These are phyloP conservation scores for Aspergillus flavus DNA, from an alignment of 2,329 filamentous ascomycete species.

Conservation along the genomic window DNA sequence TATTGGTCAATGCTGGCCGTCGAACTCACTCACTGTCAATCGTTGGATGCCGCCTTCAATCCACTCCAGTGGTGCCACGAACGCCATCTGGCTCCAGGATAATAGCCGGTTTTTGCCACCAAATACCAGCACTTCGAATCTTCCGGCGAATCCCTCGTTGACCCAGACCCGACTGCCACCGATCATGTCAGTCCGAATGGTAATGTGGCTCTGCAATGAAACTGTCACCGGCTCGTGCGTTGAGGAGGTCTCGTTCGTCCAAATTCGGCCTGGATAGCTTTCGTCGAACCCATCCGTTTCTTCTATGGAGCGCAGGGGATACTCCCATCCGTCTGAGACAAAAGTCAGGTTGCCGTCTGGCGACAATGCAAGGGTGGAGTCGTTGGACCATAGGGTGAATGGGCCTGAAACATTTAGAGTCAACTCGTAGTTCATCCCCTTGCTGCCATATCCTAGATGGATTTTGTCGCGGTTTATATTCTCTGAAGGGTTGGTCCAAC, in stretches of 20 bases:
- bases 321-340: conserved; percentile 47
- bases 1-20: neutral
- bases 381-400: conserved; percentile 49
- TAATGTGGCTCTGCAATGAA: conserved; percentile 36
- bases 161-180: conserved; percentile 56
- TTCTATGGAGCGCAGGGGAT: conserved; percentile 53
- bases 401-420: conserved; percentile 50
- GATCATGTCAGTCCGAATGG: conserved; percentile 48
- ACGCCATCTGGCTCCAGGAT: conserved; percentile 61
- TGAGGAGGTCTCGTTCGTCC: conserved; percentile 52
- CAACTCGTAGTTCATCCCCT: conserved; percentile 61
- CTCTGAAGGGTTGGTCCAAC: conserved; percentile 36
- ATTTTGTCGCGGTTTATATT: conserved; percentile 35
- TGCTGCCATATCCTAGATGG: conserved; percentile 49
- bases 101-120: conserved; percentile 55
- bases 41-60: conserved; percentile 13
- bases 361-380: conserved; percentile 46
- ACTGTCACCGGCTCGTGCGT: conserved; percentile 48
- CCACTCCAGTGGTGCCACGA: conserved; percentile 53
- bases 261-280: conserved; percentile 55
- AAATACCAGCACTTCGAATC: conserved; percentile 59
- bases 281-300: conserved; percentile 50
- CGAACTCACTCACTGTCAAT: conserved; percentile 9
- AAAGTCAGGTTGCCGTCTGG: conserved; percentile 45
- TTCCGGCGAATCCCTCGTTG: conserved; percentile 48